Conservation (phyloP, 1,284 basidiomycete species). For the Irpex sp. region DNA sequence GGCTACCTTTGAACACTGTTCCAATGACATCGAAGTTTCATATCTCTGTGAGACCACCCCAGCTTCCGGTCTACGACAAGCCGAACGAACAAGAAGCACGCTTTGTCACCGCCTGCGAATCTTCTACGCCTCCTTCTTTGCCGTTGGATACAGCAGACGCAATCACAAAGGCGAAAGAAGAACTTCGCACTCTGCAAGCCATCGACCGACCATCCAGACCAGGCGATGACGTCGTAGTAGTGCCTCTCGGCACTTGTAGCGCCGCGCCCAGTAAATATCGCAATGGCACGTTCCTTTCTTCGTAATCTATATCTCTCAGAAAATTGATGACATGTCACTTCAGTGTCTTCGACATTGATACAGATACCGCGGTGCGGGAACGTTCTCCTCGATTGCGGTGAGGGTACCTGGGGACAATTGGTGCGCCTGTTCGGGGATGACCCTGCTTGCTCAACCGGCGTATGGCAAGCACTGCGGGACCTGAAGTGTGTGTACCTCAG, state of each 20-base stretch:
- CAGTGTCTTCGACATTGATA: conserved; percentile 78
- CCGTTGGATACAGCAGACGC: conserved; percentile 31
- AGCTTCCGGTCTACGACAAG: conserved; percentile 34
- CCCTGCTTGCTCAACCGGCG: conserved; percentile 33
- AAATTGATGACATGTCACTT: background rate
- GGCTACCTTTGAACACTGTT: conserved; percentile 44
- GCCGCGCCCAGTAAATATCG: conserved; percentile 82
- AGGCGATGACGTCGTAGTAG: conserved; percentile 68
- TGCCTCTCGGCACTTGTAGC: conserved; percentile 88
- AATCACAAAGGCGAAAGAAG: conserved; percentile 34
- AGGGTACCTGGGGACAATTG: conserved; percentile 91
- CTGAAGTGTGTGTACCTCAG: conserved; percentile 84
- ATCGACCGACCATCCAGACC: conserved; percentile 21
- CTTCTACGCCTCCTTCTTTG: conserved; percentile 28
- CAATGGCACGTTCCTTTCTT: conserved; percentile 57
- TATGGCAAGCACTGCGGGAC: conserved; percentile 63
- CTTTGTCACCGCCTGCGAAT: conserved; percentile 44
- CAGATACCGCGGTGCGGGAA: conserved; percentile 65
- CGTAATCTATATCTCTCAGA: background rate
- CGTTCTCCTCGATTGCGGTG: conserved; percentile 87
- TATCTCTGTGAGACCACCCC: conserved; percentile 45
- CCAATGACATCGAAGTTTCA: conserved; percentile 38
- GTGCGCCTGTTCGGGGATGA: conserved; percentile 74
- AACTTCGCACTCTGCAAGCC: conserved; percentile 13
- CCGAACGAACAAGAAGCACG: conserved; percentile 33